A percentile compares a stretch with the other conserved stretches of the same genome.
phyloP scores from a whole-genome alignment of 805 yeast genomes.

The Candida chauliodis region DNA sequence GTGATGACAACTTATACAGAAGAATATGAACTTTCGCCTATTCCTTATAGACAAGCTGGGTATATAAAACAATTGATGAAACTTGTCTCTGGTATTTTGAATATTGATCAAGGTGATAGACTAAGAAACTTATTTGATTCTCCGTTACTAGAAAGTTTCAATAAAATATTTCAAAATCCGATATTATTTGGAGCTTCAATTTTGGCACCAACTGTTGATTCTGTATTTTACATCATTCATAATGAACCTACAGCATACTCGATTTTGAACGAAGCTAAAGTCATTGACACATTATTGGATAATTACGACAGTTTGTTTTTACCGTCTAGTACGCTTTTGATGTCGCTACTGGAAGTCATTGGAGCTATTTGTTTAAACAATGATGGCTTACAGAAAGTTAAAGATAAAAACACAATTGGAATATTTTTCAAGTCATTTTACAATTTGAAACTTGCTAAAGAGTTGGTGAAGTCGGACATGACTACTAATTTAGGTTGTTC shows the following conservation, averaged over 20 bases:
- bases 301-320: constrained; percentile 54
- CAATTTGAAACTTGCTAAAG: constrained; percentile 48
- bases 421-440: constrained; percentile 50
- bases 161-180: constrained; percentile 54
- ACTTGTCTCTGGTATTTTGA: constrained; percentile 59
- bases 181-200: constrained; percentile 64
- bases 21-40: constrained; percentile 53
- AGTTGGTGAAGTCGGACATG: constrained; percentile 46
- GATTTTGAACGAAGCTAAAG: constrained; percentile 72
- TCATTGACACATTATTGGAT: constrained; percentile 61
- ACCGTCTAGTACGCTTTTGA: constrained; percentile 55
- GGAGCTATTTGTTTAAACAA: constrained; percentile 81
- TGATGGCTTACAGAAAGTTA: constrained; percentile 62
- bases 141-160: constrained; percentile 61
- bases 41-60: constrained; percentile 58
- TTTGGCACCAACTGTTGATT: constrained; percentile 57
- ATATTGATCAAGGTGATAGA: constrained; percentile 77
- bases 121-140: constrained; percentile 85
- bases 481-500: constrained; percentile 58
- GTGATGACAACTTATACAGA: constrained; percentile 65
- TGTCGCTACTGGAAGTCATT: constrained; percentile 66
- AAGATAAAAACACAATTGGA: constrained; percentile 33
- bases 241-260: constrained; percentile 88
- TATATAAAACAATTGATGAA: constrained; percentile 49
- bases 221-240: constrained; percentile 69